A percentile compares a stretch with the other conserved stretches of the same genome.
phyloP scores from a whole-genome alignment of 768 basidiomycete genomes.

The Boletus subparvulus region DNA sequence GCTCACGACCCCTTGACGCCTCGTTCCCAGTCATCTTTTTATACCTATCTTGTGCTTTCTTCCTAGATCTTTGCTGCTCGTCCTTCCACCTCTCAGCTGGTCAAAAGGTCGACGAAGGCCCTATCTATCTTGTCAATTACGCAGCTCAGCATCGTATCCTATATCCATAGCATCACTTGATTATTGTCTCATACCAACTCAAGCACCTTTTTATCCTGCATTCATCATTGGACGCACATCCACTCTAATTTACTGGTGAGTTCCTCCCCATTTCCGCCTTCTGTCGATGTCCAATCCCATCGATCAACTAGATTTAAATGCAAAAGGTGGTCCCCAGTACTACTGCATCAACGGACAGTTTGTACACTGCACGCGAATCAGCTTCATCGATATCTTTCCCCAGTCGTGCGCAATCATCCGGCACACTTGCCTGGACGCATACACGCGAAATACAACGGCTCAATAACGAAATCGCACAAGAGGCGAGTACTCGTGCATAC shows the following conservation, averaged over 20 bases:
- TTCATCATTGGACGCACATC: slow-evolving; percentile 43
- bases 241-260: slow-evolving; percentile 50
- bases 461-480: slow-evolving; percentile 40
- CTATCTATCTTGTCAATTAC: slow-evolving; percentile 41
- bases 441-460: slow-evolving; percentile 40
- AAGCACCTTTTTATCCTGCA: slow-evolving; percentile 48
- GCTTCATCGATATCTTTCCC: slow-evolving; percentile 31
- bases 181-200: slow-evolving; percentile 47
- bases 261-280: slow-evolving; percentile 15
- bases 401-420: slow-evolving; percentile 30
- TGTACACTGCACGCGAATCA: slow-evolving; percentile 39
- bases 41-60: slow-evolving; percentile 51
- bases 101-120: slow-evolving; percentile 38
- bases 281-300: slow-evolving; percentile 21
- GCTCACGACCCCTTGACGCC: slow-evolving; percentile 61
- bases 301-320: slow-evolving; percentile 55
- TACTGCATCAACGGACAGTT: slow-evolving; percentile 40
- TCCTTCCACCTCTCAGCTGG: slow-evolving; percentile 35
- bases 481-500: slow-evolving; percentile 40
- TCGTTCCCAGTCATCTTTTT: slow-evolving; percentile 45
- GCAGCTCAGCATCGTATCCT: slow-evolving; percentile 41
- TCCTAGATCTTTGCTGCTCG: slow-evolving; percentile 40
- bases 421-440: slow-evolving; percentile 49
- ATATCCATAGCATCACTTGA: slow-evolving; percentile 45
- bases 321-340: slow-evolving; percentile 64